Base-by-base conservation (phyloP, 192 early-diverging fungal species). In the Martensiomyces pterosporus region DNA sequence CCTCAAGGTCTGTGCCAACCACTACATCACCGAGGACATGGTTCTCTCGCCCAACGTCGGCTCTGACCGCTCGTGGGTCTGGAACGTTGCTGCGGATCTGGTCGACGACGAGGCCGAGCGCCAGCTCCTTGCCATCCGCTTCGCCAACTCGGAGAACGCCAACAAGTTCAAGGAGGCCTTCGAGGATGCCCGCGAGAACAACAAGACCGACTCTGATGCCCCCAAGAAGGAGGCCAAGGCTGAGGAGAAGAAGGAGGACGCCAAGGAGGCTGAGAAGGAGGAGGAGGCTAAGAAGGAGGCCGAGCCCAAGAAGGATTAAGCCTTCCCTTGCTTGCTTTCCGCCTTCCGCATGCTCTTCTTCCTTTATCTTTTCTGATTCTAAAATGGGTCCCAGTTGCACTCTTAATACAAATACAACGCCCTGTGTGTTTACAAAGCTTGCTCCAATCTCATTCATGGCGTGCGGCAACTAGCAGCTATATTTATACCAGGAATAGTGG, bases 21-120 rank as follows among this genome's bases (percentile, higher is more conserved):
- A 99, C 80, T 85, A 87, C 60, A 68, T 97, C 52, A 84, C 92
- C 34, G 43, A 80, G 4, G 88, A 89, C 34, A 94, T 99, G 88
- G 79, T 78, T 29, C 80, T 99, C 57, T 80, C 83, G 19, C 88
- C 96, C 25, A 99, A 99, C 60, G 86, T 99, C 44, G 94, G 93
- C 38, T 95, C 92, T 24, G 96, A 99, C 78, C 92, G 94, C 52
- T 97, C 93, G 25, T 99, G 96, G 96, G 96, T 99, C 15, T 99
- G 90, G 88, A 94, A 82, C 52, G 90, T 86, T 42, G 65, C 83
- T 21, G 80, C 90, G 41, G 96, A 99, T 53, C 79, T 90, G 41
- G 89, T 94, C 23, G 96, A 99, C 25, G 94, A 86, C 17, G 87
- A 88, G 65, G 54, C 81, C n/a, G 73, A 80, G 42, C 78, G 80